These are phyloP conservation scores for Dipteronia dyeriana DNA, from an alignment of 345 rosid species.

Conservation along the genomic window DNA sequence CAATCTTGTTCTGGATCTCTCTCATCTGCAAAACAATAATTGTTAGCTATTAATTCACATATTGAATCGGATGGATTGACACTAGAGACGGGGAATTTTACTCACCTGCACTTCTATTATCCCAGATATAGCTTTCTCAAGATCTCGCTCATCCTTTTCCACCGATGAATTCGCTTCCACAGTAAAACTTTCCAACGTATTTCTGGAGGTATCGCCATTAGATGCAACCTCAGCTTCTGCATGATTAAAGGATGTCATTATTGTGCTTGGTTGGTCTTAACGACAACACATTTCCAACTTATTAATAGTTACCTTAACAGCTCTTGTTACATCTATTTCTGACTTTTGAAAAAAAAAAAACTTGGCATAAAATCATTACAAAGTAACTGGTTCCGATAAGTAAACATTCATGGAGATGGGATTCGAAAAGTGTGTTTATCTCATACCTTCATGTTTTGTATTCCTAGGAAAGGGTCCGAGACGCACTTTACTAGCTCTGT, in stretches of 20 bases:
- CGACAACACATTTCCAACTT: constrained; percentile 7
- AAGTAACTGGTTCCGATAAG: not conserved
- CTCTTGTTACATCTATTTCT: constrained; percentile 2
- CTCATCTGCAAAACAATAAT: constrained; percentile 55
- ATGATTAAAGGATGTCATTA: constrained; percentile 15
- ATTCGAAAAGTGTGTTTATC: not conserved
- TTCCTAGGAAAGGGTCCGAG: constrained; percentile 31
- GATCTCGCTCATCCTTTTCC: constrained; percentile 67
- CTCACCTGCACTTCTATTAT: constrained; percentile 68
- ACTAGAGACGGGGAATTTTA: constrained; percentile 13
- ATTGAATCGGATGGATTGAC: not conserved
- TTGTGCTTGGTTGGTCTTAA: constrained; percentile 6
- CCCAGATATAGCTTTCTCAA: constrained; percentile 60
- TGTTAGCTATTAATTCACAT: constrained; percentile 9
- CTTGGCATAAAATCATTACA: not conserved
- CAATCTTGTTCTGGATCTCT: constrained; percentile 65
- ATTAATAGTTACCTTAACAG: not conserved
- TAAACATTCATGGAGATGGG: not conserved
- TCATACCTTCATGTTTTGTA: constrained; percentile 43
- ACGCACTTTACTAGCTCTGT: constrained; percentile 35
- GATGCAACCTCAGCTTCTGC: constrained; percentile 46
- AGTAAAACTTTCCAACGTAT: constrained; percentile 39
- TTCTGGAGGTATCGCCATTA: constrained; percentile 38
- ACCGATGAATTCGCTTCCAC: constrained; percentile 47
- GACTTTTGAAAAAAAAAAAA: not conserved